Conservation (phyloP, 306 rosid species). For the Ziziphus jujuba region DNA sequence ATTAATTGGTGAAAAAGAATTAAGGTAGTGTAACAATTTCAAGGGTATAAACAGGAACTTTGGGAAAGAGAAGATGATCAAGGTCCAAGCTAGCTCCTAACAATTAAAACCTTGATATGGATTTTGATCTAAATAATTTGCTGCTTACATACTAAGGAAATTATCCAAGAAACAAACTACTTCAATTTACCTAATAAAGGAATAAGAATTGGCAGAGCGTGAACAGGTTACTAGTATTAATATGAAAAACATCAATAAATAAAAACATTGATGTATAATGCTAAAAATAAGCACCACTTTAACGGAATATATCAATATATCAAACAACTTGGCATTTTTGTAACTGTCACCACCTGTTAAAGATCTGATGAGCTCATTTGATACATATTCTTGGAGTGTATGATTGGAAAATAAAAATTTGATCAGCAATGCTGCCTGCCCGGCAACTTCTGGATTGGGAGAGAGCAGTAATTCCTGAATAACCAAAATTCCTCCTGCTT, state of each 20-base stretch:
- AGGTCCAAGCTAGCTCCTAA: too few species aligned
- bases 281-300: not conserved
- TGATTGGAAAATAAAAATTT: conserved; percentile 91
- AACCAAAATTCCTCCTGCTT: conserved; percentile 96
- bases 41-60: too few species aligned
- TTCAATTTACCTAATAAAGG: too few species aligned
- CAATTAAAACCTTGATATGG: too few species aligned
- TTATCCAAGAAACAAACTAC: too few species aligned
- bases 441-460: conserved; percentile 70
- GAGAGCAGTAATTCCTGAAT: conserved; percentile 89
- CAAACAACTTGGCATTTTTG: not conserved
- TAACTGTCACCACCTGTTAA: conserved; percentile 61
- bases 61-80: too few species aligned
- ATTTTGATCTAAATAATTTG: too few species aligned
- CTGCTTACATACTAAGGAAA: too few species aligned
- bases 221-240: not conserved
- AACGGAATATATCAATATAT: not conserved
- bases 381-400: conserved; percentile 91
- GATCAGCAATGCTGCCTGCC: conserved; percentile 85
- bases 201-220: too few species aligned
- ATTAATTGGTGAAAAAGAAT: not conserved
- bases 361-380: conserved; percentile 95
- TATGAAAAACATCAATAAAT: not conserved
- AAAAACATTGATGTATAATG: not conserved
- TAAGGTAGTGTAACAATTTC: not conserved